Evolutionary conservation across 345 rosid species (phyloP).

Genomic region (Melastoma malabathricum): DNA sequence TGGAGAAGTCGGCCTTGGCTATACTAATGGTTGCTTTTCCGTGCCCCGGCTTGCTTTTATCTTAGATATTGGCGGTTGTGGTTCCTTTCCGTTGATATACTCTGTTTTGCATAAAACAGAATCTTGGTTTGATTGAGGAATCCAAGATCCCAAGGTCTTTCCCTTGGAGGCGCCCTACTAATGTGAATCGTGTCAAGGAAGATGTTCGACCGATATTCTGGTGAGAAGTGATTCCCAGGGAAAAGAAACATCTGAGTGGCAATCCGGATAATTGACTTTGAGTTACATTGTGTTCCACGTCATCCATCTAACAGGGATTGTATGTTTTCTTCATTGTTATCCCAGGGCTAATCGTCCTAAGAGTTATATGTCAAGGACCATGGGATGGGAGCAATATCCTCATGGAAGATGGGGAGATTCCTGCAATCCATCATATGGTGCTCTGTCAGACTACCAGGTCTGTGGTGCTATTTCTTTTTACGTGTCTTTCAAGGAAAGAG

Average conservation of each 20-base stretch:
- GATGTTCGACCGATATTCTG: conserved; percentile 96
- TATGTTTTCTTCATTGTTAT: conserved; percentile 9
- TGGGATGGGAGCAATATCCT: conserved; percentile 89
- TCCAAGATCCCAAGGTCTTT: conserved; percentile 60
- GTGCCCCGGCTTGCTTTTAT: not conserved
- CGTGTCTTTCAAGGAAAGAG: not conserved
- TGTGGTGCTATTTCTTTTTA: conserved; percentile 1
- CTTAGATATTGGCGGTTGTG: not conserved
- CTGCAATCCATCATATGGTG: conserved; percentile 74
- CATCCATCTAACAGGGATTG: no score
- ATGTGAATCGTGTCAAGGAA: conserved; percentile 80
- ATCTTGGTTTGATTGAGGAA: conserved; percentile 91
- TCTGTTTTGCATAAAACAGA: conserved; percentile 23
- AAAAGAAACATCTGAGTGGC: not conserved
- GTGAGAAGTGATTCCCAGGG: conserved; percentile 20
- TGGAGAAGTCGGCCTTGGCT: conserved; percentile 91
- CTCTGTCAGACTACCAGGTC: conserved; percentile 80
- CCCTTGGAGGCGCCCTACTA: conserved; percentile 94
- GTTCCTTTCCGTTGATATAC: conserved; percentile 11
- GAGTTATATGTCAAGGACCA: conserved; percentile 85
- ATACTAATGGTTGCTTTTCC: conserved; percentile 48
- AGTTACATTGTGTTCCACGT: no score
- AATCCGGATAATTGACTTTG: no score
- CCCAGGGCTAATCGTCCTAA: conserved; percentile 97
- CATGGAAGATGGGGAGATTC: conserved; percentile 93